Evolutionary conservation across 305 asterid genomes (phyloP).

Genomic region (Withania somnifera): DNA sequence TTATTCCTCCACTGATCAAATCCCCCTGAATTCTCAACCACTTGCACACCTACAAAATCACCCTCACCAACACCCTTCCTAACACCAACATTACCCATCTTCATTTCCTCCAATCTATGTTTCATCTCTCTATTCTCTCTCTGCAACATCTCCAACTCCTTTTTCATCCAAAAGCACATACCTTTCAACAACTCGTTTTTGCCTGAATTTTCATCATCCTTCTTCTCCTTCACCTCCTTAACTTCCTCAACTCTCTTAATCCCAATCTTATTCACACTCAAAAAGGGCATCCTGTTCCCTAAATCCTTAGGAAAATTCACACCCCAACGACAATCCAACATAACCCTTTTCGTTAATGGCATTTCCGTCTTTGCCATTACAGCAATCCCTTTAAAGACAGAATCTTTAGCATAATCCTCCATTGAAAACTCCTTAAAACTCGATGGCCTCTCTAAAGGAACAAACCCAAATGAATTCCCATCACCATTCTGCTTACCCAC

Average conservation of each 20-base stretch:
- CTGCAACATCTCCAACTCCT: constrained; percentile 50
- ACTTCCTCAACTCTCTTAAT: constrained; percentile 39
- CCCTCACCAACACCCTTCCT: constrained; percentile 7
- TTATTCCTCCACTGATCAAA: constrained; percentile 56
- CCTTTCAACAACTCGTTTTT: constrained; percentile 50
- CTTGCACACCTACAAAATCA: constrained; percentile 20
- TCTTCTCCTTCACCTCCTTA: constrained; percentile 26
- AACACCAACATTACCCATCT: constrained; percentile 8
- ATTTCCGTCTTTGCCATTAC: constrained; percentile 53
- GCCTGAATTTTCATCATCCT: constrained; percentile 10
- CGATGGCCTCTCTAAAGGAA: constrained; percentile 52
- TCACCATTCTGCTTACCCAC: constrained; percentile 13
- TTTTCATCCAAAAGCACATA: constrained; percentile 66
- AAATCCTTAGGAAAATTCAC: constrained; percentile 51
- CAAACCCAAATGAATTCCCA: constrained; percentile 37
- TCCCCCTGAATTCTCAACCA: constrained; percentile 26
- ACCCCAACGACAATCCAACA: constrained; percentile 53
- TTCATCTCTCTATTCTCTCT: constrained; percentile 60
- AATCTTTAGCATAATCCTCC: constrained; percentile 20
- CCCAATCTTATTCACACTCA: constrained; percentile 60
- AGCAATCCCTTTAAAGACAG: constrained; percentile 44
- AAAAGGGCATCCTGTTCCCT: constrained; percentile 37
- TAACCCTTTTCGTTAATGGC: constrained; percentile 40
- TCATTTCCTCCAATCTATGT: constrained; percentile 45
- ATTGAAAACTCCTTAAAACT: constrained; percentile 31